Percentiles rank a stretch among this genome's conserved stretches.
phyloP scores from a whole-genome alignment of 2,329 filamentous ascomycete genomes.

The Lachnellula cervina region DNA sequence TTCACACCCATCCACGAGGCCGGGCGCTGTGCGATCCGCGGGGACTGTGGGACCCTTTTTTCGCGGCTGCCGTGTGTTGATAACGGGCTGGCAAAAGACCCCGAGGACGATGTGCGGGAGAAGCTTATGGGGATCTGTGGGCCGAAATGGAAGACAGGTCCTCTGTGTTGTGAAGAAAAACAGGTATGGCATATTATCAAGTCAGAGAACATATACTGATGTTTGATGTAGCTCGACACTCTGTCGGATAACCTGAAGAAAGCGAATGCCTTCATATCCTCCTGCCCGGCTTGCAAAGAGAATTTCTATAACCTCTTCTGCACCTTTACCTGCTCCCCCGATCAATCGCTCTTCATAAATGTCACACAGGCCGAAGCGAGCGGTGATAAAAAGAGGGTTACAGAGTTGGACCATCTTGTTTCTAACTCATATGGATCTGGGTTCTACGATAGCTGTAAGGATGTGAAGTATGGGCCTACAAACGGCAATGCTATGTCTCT shows the following conservation, averaged over 20 bases:
- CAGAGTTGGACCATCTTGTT: constrained; percentile 85
- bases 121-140: constrained; percentile 85
- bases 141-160: constrained; percentile 73
- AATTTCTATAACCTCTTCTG: constrained; percentile 99
- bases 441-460: constrained; percentile 96
- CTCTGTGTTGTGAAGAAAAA: constrained; percentile 77
- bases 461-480: constrained; percentile 95
- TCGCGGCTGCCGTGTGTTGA: constrained; percentile 88
- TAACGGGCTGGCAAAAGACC: constrained; percentile 74
- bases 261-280: constrained; percentile 82
- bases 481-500: constrained; percentile 93
- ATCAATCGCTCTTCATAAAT: constrained; percentile 94
- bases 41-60: constrained; percentile 90
- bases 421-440: constrained; percentile 77
- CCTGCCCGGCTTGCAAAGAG: constrained; percentile 93
- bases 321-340: constrained; percentile 95
- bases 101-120: constrained; percentile 64
- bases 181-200: constrained; percentile 51
- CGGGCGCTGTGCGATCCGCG: constrained; percentile 84
- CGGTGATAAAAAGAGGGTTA: constrained; percentile 58
- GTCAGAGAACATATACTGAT: not conserved
- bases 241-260: constrained; percentile 81
- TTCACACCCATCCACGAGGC: constrained; percentile 65
- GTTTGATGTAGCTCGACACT: constrained; percentile 57
- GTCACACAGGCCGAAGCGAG: constrained; percentile 69